Evolutionary conservation across 495 filamentous ascomycete genomes (phyloP).

Genomic region (Penicillium daleae): DNA sequence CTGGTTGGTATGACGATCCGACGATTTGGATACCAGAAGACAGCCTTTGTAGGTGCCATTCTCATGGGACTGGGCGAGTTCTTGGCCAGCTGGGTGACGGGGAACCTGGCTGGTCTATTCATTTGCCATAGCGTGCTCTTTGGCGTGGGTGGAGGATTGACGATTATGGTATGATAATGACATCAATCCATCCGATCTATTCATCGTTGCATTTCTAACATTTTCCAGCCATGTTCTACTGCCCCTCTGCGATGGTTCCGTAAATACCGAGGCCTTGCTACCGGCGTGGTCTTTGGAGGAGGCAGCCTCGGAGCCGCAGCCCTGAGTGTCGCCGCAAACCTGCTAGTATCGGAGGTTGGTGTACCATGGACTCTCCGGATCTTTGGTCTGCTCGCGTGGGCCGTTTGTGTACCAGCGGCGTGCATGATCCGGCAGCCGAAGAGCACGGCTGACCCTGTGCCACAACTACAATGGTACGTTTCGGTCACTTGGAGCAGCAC

Average conservation of each 20-base stretch:
- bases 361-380: slow-evolving; percentile 17
- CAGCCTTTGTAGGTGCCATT: slow-evolving; percentile 13
- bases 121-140: slow-evolving; percentile 20
- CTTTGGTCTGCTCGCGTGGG: slow-evolving; percentile 15
- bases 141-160: slow-evolving; percentile 18
- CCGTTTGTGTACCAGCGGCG: slow-evolving; percentile 12
- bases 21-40: slow-evolving; percentile 5
- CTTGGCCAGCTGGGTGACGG: slow-evolving; percentile 16
- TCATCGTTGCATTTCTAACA: not conserved
- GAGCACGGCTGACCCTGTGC: slow-evolving; percentile 7
- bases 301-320: slow-evolving; percentile 19
- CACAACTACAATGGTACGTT: slow-evolving; percentile 16
- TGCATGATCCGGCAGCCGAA: slow-evolving; percentile 12
- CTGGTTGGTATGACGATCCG: slow-evolving; percentile 4
- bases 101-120: slow-evolving; percentile 10
- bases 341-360: slow-evolving; percentile 11
- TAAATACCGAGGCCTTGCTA: slow-evolving; percentile 16
- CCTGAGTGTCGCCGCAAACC: slow-evolving; percentile 16
- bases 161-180: slow-evolving; percentile 13
- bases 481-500: not conserved
- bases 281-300: slow-evolving; percentile 16
- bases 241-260: slow-evolving; percentile 16
- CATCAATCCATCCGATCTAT: not conserved
- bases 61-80: slow-evolving; percentile 19
- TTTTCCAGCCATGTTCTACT: slow-evolving; percentile 12